These are phyloP conservation scores for Alternaria angustiovoidea DNA, from an alignment of 2,329 filamentous ascomycete genomes.

Conservation along the genomic window DNA sequence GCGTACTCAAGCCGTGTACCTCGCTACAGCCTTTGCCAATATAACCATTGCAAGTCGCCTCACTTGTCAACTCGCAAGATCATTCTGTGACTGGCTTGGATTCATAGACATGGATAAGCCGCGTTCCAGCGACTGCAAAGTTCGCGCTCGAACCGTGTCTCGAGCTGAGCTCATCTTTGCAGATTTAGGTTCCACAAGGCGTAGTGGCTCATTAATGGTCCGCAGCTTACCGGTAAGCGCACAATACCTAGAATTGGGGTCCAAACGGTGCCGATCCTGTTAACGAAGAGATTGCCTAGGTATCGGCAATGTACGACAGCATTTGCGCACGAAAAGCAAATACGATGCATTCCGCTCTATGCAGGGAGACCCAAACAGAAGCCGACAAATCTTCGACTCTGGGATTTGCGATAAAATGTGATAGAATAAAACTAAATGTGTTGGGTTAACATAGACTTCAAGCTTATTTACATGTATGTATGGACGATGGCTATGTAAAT, in stretches of 20 bases:
- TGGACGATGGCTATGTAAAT: no score
- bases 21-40: background rate
- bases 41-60: background rate
- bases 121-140: background rate
- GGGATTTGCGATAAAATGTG: no score
- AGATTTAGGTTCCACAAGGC: background rate
- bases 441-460: fast-evolving
- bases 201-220: background rate
- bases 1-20: background rate
- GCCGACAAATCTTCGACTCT: no score
- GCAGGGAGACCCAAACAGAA: no score
- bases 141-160: background rate
- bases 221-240: background rate
- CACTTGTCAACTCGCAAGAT: background rate
- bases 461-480: no score
- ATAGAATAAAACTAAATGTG: no score
- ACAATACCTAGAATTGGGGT: background rate
- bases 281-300: background rate
- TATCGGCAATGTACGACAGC: slow-evolving; percentile 3
- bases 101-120: background rate
- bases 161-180: background rate
- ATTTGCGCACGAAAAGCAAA: background rate
- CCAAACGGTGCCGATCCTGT: background rate
- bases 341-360: background rate
- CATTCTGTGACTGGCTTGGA: background rate